phyloP scores from a whole-genome alignment of 139 green algal species.

The Chlamydomonas incerta region DNA sequence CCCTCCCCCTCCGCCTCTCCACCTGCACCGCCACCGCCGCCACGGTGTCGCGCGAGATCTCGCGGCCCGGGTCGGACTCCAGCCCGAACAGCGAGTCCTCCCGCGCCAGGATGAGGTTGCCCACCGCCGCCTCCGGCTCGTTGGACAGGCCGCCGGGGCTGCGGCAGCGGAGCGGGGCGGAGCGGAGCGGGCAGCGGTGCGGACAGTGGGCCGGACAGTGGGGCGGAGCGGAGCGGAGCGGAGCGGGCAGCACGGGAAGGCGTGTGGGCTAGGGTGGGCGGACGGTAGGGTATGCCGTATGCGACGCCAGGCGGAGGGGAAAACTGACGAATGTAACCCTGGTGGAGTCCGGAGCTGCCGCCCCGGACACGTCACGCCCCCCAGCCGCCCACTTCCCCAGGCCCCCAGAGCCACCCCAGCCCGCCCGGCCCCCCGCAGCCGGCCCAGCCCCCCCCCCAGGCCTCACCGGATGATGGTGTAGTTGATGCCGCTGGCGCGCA shows the following conservation, averaged over 20 bases:
- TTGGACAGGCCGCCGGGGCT: constrained; percentile 73
- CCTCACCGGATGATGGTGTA: constrained; percentile 75
- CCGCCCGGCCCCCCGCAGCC: not conserved
- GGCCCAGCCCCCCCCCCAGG: not conserved
- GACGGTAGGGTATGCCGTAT: too few relatives aligned
- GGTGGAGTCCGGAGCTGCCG: too few relatives aligned
- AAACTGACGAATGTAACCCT: too few relatives aligned
- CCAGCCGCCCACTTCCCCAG: not conserved
- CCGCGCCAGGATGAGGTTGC: constrained; percentile 54
- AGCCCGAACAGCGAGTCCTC: constrained; percentile 75
- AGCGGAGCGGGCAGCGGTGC: not conserved
- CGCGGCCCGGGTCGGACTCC: constrained; percentile 54
- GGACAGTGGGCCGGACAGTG: too few relatives aligned
- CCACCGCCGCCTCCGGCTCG: constrained; percentile 54
- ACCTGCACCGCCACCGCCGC: constrained; percentile 46
- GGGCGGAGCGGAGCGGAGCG: too few relatives aligned
- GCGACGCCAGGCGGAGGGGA: too few relatives aligned
- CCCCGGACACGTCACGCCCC: too few relatives aligned
- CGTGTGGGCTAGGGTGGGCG: too few relatives aligned
- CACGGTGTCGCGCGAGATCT: constrained; percentile 71
- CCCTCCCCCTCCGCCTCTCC: not conserved
- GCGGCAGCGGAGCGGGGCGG: not conserved
- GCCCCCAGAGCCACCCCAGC: not conserved
- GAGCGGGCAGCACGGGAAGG: too few relatives aligned
- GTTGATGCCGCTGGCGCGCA: constrained; percentile 70